Evolutionary conservation across 2,329 filamentous ascomycete genomes (phyloP), one percentile per base, ranked within the genome.

Genomic region (Scedosporium boydii): DNA sequence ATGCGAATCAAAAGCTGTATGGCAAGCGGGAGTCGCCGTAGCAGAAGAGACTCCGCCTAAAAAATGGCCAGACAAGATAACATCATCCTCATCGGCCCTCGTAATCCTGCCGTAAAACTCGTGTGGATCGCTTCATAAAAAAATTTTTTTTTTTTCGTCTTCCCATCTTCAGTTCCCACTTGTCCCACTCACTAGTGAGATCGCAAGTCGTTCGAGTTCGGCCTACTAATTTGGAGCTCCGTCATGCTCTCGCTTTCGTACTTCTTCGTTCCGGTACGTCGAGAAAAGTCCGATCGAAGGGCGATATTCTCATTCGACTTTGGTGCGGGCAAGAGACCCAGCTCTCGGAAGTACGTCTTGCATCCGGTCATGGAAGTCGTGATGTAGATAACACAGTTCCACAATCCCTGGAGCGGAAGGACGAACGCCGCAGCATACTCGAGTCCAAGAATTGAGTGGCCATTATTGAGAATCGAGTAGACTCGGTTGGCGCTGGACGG

Each of bases 371-470:
- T 81, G 4, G 86, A 88, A 1, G 87, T 89, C 5, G 80, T 78
- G 10, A 84, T 73, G 71, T 92, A 93, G 64, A 93, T 89, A 60
- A 87, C 69, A 21, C 84, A 82, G 70, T 93, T 93, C 88, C 89
- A 92, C 68, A 91, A 87, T 0, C 89, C 90, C 69, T 93, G 89
- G 1, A 90, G 76, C 0, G 89, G 89, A 6, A 93, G 78, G 0
- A 92, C 88, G n/a, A 89, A 77, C 0, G 86, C 83, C 16, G 87
- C 85, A 58, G 84, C 80, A 68, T 87, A 83, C 68, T 88, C 84
- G 23, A 93, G 78, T 0, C 78, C 75, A 59, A 84, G 80, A 3
- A 76, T 79, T 1, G 78, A 73, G 3, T 78, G 59, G 21, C 80
- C 73, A 0, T 78, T 75, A 67, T 86, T 76, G 5, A 82, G 76